These are phyloP conservation scores for Cucumis sativus DNA, from an alignment of 306 rosid genomes.

Conservation along the genomic window Cucumber_9930_V3 NC_026657.2:15463001-15463500, in stretches of 20 bases:
- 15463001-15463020: background rate
- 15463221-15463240: background rate
- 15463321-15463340: background rate
- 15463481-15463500: slow-evolving; percentile 55
- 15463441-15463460: slow-evolving; percentile 67
- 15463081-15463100: too few relatives aligned
- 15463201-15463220: background rate
- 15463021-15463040: background rate
- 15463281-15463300: background rate
- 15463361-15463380: background rate
- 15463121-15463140: background rate
- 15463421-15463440: slow-evolving; percentile 61
- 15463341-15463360: background rate
- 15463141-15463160: background rate
- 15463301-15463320: background rate
- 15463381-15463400: background rate
- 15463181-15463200: background rate
- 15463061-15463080: background rate
- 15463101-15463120: background rate
- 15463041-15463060: background rate
- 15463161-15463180: background rate
- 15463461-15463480: slow-evolving; percentile 68
- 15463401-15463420: background rate
- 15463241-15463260: background rate
- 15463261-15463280: background rate